Evolutionary conservation across 2,329 filamentous ascomycete species (phyloP).

Genomic region (Fusarium sp.): DNA sequence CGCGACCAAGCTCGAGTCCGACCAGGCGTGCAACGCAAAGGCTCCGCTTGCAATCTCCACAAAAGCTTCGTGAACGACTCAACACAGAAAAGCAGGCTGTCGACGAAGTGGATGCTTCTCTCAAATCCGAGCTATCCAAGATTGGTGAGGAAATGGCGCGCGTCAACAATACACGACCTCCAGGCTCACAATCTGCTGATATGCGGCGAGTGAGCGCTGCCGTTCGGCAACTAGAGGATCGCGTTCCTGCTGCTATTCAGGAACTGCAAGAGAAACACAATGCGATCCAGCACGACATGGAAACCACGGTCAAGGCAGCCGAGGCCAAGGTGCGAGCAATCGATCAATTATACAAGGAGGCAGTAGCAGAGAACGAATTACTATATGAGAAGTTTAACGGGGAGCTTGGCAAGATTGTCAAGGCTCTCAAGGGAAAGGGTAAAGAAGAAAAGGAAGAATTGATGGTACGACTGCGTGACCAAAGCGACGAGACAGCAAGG

Average conservation of each 20-base stretch:
- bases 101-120: slow-evolving; percentile 75
- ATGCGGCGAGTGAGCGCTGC: slow-evolving; percentile 68
- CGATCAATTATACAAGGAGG: slow-evolving; percentile 90
- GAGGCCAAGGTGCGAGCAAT: slow-evolving; percentile 86
- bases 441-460: slow-evolving; percentile 87
- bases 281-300: slow-evolving; percentile 78
- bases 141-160: slow-evolving; percentile 85
- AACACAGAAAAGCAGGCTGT: slow-evolving; percentile 85
- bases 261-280: slow-evolving; percentile 74
- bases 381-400: slow-evolving; percentile 93
- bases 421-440: slow-evolving; percentile 78
- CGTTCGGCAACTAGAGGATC: slow-evolving; percentile 77
- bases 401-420: slow-evolving; percentile 88
- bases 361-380: slow-evolving; percentile 91
- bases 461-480: slow-evolving; percentile 78
- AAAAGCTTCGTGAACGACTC: slow-evolving; percentile 86
- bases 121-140: slow-evolving; percentile 83
- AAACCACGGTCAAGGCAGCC: slow-evolving; percentile 78
- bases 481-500: slow-evolving; percentile 81
- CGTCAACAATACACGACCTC: slow-evolving; percentile 59
- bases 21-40: slow-evolving; percentile 61
- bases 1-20: slow-evolving; percentile 47
- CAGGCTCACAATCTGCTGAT: slow-evolving; percentile 56
- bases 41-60: slow-evolving; percentile 78
- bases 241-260: slow-evolving; percentile 71